phyloP scores from a whole-genome alignment of 441 rosid species.

The Bruguiera hainesii region DNA sequence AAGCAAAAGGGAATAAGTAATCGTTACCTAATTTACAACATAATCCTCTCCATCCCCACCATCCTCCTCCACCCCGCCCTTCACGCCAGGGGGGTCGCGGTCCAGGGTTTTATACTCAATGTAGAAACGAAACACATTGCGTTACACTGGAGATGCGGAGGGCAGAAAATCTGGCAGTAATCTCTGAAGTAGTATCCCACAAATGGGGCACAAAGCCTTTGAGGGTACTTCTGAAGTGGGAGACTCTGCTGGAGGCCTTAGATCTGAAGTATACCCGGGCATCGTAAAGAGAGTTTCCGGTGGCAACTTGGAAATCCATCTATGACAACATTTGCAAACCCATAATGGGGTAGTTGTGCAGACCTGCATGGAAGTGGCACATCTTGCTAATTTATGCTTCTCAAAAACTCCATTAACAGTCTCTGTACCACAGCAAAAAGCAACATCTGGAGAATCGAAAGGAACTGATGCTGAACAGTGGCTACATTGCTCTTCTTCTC shows the following conservation, averaged over 20 bases:
- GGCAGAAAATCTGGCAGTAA: constrained; percentile 72
- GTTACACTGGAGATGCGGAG: constrained; percentile 68
- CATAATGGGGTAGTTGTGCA: constrained; percentile 66
- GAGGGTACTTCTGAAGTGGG: constrained; percentile 26
- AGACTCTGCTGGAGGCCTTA: constrained; percentile 27
- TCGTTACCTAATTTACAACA: no score
- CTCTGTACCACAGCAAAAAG: constrained; percentile 48
- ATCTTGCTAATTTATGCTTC: constrained; percentile 65
- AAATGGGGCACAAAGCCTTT: constrained; percentile 71
- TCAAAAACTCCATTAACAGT: constrained; percentile 19
- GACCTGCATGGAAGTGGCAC: constrained; percentile 73
- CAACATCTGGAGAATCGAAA: constrained; percentile 69
- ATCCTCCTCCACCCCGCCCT: no score
- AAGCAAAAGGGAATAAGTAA: no score
- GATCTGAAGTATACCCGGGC: constrained; percentile 45
- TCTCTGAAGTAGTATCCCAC: constrained; percentile 86
- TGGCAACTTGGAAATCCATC: constrained; percentile 47
- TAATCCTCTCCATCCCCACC: no score
- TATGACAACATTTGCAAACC: constrained; percentile 86
- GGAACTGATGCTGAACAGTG: constrained; percentile 57
- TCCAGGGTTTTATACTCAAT: not conserved
- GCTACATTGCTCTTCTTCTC: constrained; percentile 63
- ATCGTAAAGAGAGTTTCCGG: constrained; percentile 49
- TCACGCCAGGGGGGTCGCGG: no score
- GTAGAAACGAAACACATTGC: not conserved